phyloP scores from a whole-genome alignment of 192 early-diverging fungal genomes.

The Spizellomyces punctatus region DNA sequence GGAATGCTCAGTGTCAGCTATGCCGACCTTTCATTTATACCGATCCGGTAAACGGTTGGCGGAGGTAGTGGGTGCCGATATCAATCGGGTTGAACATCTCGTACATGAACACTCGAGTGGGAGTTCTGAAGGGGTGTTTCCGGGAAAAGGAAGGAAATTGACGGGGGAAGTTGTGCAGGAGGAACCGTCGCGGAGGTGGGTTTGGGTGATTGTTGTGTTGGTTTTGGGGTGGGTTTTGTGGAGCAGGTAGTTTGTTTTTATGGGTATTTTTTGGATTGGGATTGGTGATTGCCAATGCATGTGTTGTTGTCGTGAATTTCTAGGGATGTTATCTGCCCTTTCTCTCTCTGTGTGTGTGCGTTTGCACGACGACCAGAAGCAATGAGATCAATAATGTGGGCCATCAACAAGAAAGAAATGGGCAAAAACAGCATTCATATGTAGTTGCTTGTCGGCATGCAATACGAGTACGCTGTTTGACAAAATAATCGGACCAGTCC shows the following conservation, averaged over 20 bases:
- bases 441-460: no score
- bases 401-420: not conserved
- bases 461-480: no score
- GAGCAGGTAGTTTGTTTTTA: not conserved
- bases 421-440: not conserved
- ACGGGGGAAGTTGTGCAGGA: not conserved
- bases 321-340: not conserved
- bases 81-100: constrained; percentile 44
- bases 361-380: not conserved
- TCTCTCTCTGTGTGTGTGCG: not conserved
- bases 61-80: constrained; percentile 58
- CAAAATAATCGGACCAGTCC: no score
- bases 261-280: not conserved
- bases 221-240: not conserved
- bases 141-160: constrained; percentile 16
- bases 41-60: constrained; percentile 51
- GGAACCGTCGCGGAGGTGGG: not conserved
- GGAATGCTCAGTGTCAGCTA: constrained; percentile 55
- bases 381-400: not conserved
- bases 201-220: not conserved
- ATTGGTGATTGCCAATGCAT: not conserved
- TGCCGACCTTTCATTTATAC: constrained; percentile 74
- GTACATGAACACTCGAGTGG: constrained; percentile 14
- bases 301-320: not conserved
- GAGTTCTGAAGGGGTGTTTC: constrained; percentile 6